Evolutionary conservation across 495 filamentous ascomycete genomes (phyloP).

Genomic region (Neurospora sp.): DNA sequence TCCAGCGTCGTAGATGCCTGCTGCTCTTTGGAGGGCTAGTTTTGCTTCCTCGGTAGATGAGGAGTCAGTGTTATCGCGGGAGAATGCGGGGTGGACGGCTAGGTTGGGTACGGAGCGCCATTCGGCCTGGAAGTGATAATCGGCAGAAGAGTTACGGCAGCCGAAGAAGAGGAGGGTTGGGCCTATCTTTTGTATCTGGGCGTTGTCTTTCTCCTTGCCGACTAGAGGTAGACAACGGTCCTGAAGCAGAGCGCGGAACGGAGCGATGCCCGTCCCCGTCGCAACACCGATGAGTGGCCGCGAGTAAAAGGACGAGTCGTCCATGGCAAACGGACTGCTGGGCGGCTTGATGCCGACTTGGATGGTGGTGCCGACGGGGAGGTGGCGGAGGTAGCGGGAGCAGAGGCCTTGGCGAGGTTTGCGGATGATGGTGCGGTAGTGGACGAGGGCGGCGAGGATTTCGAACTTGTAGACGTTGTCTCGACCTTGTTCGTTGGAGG

Average conservation of each 20-base stretch:
- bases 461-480: slow-evolving; percentile 41
- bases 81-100: slow-evolving; percentile 70
- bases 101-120: slow-evolving; percentile 45
- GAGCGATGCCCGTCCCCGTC: slow-evolving; percentile 85
- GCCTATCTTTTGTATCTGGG: slow-evolving; percentile 7
- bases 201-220: neutral
- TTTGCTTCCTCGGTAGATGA: slow-evolving; percentile 36
- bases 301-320: neutral
- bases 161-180: slow-evolving; percentile 62
- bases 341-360: slow-evolving; percentile 40
- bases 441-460: slow-evolving; percentile 80
- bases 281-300: slow-evolving; percentile 69
- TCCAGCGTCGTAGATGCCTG: slow-evolving; percentile 23
- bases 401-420: slow-evolving; percentile 80
- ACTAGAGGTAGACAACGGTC: slow-evolving; percentile 35
- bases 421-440: slow-evolving; percentile 82
- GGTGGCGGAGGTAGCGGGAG: slow-evolving; percentile 67
- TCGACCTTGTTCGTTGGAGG: neutral
- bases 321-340: slow-evolving; percentile 5
- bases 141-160: slow-evolving; percentile 57
- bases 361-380: slow-evolving; percentile 48
- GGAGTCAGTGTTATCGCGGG: slow-evolving; percentile 34
- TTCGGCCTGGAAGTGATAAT: slow-evolving; percentile 74
- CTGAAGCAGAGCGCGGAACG: slow-evolving; percentile 70
- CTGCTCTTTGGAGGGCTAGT: neutral